Base-by-base conservation (phyloP, 768 basidiomycete species). In the Hericium coralloides region DNA sequence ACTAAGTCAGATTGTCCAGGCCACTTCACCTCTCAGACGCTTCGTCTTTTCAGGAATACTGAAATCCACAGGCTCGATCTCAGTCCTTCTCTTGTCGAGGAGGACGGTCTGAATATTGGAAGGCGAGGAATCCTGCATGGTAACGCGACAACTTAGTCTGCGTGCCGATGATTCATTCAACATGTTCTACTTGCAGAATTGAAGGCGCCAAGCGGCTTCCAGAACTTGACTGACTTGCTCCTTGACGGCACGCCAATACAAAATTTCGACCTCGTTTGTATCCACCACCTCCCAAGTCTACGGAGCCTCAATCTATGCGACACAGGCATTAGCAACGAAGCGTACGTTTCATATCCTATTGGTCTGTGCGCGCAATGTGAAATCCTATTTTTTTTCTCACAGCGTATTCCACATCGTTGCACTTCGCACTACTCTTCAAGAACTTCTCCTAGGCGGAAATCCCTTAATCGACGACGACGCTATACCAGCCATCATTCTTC, bases 311-410 rank as follows among this genome's bases (percentile, higher is more conserved):
- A 72, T 39, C 68, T 85, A 20, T 74, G 77, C 62, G 73, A 77
- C 57, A 83, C 83, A 9, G 74, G 76, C 12, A 79, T 85, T 37
- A 74, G 79, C 39, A 82, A 85, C 61, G 83, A 85, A 75, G 80
- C 77, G 85, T 84, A 57, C 50, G 26, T 25, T 14, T n/a, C 26
- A 15, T 20, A 36, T 8, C 8, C 15, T n/a, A 26, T 9, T 45
- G 43, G 49, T 7, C 10, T 12, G 17, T 45, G 7, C 57, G 15
- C 8, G 18, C 36, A 39, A 59, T 39, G 47, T 20, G 14, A 52
- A 12, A 49, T 15, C 36, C 22, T 14, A 17, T 38, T 43, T 38
- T 18, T 20, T 53, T n/a, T n/a, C 12, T 48, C 48, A 31, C 61
- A 87, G 85, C 10, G 67, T 85, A 23, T 86, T 77, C 60, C 75